These are phyloP conservation scores for Plantago rigida DNA, from an alignment of 305 asterid species.

Conservation along the genomic window DNA sequence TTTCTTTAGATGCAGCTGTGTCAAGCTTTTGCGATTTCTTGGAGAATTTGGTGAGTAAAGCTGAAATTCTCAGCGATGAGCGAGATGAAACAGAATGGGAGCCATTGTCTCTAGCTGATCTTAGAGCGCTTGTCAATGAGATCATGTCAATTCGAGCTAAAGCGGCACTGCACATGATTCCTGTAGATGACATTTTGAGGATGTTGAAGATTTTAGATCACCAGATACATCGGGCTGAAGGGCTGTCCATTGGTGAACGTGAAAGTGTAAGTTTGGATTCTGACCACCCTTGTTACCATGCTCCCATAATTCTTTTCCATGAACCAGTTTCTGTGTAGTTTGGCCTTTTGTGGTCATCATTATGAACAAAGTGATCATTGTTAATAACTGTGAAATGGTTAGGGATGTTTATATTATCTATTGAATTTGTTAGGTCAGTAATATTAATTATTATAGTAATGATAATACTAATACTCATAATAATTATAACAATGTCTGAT, in stretches of 20 bases:
- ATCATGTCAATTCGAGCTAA: slow-evolving; percentile 66
- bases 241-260: slow-evolving; percentile 70
- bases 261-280: slow-evolving; percentile 59
- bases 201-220: slow-evolving; percentile 71
- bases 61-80: slow-evolving; percentile 63
- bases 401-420: not conserved
- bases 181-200: slow-evolving; percentile 65
- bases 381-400: slow-evolving; percentile 5
- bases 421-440: too few relatives aligned
- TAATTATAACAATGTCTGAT: too few relatives aligned
- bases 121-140: slow-evolving; percentile 64
- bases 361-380: too few relatives aligned
- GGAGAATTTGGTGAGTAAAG: slow-evolving; percentile 74
- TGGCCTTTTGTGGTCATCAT: slow-evolving; percentile 18
- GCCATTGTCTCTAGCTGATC: slow-evolving; percentile 60
- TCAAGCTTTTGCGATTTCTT: slow-evolving; percentile 56
- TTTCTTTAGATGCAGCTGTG: slow-evolving; percentile 56
- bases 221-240: slow-evolving; percentile 94
- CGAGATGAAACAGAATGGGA: slow-evolving; percentile 81
- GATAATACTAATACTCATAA: too few relatives aligned
- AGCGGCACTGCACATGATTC: slow-evolving; percentile 61
- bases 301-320: slow-evolving; percentile 3
- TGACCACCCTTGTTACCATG: slow-evolving; percentile 21
- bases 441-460: too few relatives aligned
- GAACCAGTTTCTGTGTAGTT: slow-evolving; percentile 17